Conservation (phyloP, 2,329 filamentous ascomycete genomes). For the Neonectria hederae region DNA sequence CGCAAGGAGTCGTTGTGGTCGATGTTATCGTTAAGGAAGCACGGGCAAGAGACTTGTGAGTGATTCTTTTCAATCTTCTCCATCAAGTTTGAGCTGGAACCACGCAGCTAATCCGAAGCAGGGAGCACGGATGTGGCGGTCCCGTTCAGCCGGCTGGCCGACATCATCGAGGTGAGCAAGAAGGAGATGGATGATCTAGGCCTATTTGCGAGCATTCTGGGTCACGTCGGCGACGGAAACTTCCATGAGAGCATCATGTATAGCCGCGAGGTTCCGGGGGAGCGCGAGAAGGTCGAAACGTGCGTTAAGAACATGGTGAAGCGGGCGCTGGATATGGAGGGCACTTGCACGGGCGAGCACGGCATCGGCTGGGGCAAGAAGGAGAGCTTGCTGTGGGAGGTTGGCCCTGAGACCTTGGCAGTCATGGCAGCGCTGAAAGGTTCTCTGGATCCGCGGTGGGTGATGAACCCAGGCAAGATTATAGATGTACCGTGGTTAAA, state of each 20-base stretch:
- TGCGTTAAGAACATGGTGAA: slow-evolving; percentile 92
- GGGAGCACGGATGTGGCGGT: slow-evolving; percentile 88
- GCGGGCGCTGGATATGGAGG: slow-evolving; percentile 92
- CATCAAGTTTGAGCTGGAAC: not conserved
- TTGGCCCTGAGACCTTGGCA: slow-evolving; percentile 80
- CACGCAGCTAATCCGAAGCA: slow-evolving; percentile 34
- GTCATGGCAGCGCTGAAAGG: slow-evolving; percentile 87
- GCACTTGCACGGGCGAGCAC: slow-evolving; percentile 91
- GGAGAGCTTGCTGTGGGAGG: slow-evolving; percentile 78
- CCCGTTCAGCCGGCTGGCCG: slow-evolving; percentile 77
- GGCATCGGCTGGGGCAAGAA: slow-evolving; percentile 90
- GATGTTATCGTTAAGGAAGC: slow-evolving; percentile 75
- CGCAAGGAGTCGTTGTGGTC: slow-evolving; percentile 87
- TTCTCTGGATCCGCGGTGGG: slow-evolving; percentile 85
- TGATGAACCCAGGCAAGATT: slow-evolving; percentile 93
- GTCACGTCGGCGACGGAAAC: slow-evolving; percentile 93
- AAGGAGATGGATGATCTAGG: slow-evolving; percentile 88
- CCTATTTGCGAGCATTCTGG: slow-evolving; percentile 86
- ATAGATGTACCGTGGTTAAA: slow-evolving; percentile 70
- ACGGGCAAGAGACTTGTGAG: slow-evolving; percentile 75
- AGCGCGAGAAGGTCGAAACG: slow-evolving; percentile 78
- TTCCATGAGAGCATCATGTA: slow-evolving; percentile 96
- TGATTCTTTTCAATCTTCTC: slow-evolving; percentile 45
- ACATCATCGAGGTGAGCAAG: slow-evolving; percentile 85
- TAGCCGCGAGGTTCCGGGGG: slow-evolving; percentile 72